phyloP scores from a whole-genome alignment of 176 grass and related monocot species.

The Oryza punctata region DNA sequence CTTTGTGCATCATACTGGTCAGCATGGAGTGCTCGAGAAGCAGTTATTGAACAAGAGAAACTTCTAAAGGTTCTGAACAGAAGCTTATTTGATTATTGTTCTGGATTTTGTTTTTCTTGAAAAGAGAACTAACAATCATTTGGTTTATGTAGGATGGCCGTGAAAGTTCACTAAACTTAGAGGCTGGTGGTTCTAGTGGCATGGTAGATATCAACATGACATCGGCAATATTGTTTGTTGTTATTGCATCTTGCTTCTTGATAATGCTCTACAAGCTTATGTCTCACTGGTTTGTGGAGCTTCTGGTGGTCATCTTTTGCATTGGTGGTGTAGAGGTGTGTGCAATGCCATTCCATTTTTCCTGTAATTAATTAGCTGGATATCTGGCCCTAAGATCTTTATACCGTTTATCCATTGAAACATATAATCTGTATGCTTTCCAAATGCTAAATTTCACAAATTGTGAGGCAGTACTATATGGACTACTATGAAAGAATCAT shows the following conservation, averaged over 20 bases:
- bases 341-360: conserved; percentile 19
- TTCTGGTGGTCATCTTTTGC: conserved; percentile 96
- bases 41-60: conserved; percentile 85
- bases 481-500: background rate
- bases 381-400: conserved; percentile 1
- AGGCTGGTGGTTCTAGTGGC: conserved; percentile 63
- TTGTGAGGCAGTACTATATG: background rate
- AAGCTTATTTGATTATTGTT: conserved; percentile 29
- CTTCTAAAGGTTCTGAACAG: conserved; percentile 73
- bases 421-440: background rate
- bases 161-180: conserved; percentile 58
- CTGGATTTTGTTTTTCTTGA: conserved; percentile 13
- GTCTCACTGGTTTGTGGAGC: conserved; percentile 93
- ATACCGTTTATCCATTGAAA: conserved; percentile 2
- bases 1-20: conserved; percentile 98
- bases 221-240: conserved; percentile 85
- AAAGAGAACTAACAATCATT: conserved; percentile 13
- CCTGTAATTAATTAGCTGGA: conserved; percentile 28
- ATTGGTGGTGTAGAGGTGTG: conserved; percentile 95
- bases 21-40: conserved; percentile 89
- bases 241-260: conserved; percentile 92
- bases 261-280: conserved; percentile 89
- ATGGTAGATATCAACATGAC: conserved; percentile 86
- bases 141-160: conserved; percentile 66
- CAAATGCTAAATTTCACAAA: conserved; percentile 31